Evolutionary conservation across 306 rosid species (phyloP).

Genomic region (Prunus kanzakura): DNA sequence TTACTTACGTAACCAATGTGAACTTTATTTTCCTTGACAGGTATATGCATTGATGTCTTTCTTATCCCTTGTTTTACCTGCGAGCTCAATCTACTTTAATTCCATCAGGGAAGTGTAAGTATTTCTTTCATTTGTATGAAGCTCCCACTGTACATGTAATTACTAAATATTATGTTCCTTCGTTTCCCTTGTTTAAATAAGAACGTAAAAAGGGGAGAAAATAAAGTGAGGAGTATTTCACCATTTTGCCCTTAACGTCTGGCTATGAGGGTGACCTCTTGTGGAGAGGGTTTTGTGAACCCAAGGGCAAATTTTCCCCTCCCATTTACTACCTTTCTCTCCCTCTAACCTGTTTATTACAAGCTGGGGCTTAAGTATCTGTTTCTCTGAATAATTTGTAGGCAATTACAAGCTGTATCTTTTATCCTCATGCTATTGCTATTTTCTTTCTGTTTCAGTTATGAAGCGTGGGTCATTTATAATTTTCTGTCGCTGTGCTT

Average conservation of each 20-base stretch:
- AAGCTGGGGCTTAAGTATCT: not conserved
- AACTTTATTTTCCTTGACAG: conserved; percentile 39
- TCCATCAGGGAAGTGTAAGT: conserved; percentile 98
- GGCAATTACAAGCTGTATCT: not conserved
- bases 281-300: not conserved
- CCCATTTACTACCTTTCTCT: not conserved
- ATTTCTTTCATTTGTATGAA: not conserved
- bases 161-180: not conserved
- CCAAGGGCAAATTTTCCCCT: not conserved
- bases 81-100: conserved; percentile 75
- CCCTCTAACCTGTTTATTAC: not conserved
- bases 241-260: not conserved
- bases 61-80: conserved; percentile 80
- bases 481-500: conserved; percentile 85
- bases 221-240: not conserved
- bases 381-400: not conserved
- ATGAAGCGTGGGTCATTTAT: conserved; percentile 98
- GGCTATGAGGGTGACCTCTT: not conserved
- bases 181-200: not conserved
- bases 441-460: conserved; percentile 50
- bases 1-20: conserved; percentile 9
- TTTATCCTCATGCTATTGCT: conserved; percentile 3
- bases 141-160: not conserved
- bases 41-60: conserved; percentile 91
- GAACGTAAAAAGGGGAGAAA: not conserved